Evolutionary conservation across 2,329 filamentous ascomycete species (phyloP).

Genomic region (Fusarium clavum): DNA sequence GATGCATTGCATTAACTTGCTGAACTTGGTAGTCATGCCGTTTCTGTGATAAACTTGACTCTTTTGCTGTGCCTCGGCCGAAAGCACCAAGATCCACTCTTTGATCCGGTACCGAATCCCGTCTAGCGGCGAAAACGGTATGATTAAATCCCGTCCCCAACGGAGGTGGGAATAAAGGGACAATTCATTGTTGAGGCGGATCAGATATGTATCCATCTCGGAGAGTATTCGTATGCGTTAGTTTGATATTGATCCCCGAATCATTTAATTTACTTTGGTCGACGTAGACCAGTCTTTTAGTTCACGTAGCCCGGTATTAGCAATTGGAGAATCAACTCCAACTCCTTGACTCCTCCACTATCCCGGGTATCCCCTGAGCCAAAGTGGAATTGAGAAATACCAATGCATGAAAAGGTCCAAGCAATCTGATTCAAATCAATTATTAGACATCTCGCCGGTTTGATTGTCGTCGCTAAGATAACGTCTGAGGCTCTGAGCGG

Average conservation of each 20-base stretch:
- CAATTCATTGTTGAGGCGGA: not conserved
- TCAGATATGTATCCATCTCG: not conserved
- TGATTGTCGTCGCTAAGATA: not conserved
- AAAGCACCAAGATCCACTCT: not conserved
- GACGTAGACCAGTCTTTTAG: not conserved
- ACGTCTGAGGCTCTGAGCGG: not conserved
- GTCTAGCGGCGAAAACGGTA: not conserved
- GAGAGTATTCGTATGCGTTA: not conserved
- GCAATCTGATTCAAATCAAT: not conserved
- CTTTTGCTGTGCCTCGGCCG: slow-evolving; percentile 1
- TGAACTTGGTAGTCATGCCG: slow-evolving; percentile 1
- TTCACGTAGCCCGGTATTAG: not conserved
- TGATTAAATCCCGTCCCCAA: not conserved
- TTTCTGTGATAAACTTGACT: not conserved
- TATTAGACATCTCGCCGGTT: not conserved
- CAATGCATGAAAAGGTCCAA: not conserved
- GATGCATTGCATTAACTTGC: not conserved
- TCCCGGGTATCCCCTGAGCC: not conserved
- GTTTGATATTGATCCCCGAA: not conserved
- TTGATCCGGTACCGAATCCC: not conserved
- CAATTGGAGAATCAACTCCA: not conserved
- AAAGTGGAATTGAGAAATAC: not conserved
- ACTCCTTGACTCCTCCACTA: not conserved
- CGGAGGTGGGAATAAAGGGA: not conserved
- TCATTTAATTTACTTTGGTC: not conserved